Evolutionary conservation across 2,329 filamentous ascomycete genomes (phyloP).

Genomic region (Parastagonospora nodorum): DNA sequence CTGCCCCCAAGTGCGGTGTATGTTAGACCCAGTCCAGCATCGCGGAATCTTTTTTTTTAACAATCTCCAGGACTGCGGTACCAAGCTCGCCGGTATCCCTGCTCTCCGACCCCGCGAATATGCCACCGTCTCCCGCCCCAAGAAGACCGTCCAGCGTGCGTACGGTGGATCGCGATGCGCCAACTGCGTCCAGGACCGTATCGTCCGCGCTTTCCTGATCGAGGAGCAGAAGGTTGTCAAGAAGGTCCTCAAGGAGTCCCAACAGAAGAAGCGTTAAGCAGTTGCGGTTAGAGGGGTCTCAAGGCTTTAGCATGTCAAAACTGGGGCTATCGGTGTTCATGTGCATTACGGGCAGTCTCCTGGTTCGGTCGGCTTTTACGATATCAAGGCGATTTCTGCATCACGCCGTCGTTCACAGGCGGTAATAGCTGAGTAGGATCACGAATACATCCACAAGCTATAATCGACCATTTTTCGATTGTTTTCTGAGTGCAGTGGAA

Average conservation of each 20-base stretch:
- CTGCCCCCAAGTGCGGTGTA: constrained; percentile 84
- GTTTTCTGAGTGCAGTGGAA: background rate
- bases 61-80: constrained; percentile 83
- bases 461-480: constrained; percentile 3
- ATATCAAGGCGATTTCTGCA: constrained; percentile 46
- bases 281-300: constrained; percentile 24
- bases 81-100: constrained; percentile 95
- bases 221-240: constrained; percentile 99
- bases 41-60: constrained; percentile 21
- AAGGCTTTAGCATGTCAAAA: constrained; percentile 43
- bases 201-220: constrained; percentile 97
- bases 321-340: constrained; percentile 48
- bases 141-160: constrained; percentile 99
- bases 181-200: constrained; percentile 97
- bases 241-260: constrained; percentile 99
- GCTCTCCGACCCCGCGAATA: constrained; percentile 99
- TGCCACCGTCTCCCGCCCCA: constrained; percentile 92
- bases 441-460: constrained; percentile 42
- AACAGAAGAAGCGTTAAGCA: constrained; percentile 70
- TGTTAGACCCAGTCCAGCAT: constrained; percentile 17
- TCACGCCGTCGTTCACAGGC: constrained; percentile 34
- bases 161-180: constrained; percentile 97
- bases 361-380: constrained; percentile 45
- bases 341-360: constrained; percentile 49
- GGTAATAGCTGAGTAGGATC: constrained; percentile 43